A percentile compares a stretch with the other conserved stretches of the same genome.
Evolutionary conservation across 116 monocot genomes (phyloP).

Genomic region (Phalaenopsis hybrid): DNA sequence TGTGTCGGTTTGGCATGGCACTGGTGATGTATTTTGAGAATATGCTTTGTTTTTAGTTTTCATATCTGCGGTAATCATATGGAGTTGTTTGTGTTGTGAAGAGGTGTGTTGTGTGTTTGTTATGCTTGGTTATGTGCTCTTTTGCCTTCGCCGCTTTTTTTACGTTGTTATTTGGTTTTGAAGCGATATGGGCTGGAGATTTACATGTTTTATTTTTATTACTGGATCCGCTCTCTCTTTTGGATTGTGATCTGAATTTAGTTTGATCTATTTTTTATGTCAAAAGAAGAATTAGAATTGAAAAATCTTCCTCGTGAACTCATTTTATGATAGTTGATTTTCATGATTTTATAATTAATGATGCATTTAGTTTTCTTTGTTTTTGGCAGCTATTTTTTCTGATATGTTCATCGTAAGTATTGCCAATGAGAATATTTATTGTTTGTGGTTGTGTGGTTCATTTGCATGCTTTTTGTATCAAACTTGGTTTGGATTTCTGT

Average conservation of each 20-base stretch:
- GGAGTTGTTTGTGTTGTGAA: no score
- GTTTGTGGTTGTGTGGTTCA: no score
- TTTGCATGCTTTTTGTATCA: neutral
- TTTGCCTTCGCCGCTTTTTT: neutral
- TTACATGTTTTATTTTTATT: neutral
- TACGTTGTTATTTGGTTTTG: neutral
- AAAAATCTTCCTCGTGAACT: neutral
- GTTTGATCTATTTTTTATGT: neutral
- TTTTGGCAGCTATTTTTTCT: neutral
- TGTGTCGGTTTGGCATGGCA: no score
- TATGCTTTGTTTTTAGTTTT: no score
- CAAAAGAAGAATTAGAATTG: neutral
- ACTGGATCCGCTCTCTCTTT: neutral
- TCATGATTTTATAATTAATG: neutral
- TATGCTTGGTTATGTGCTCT: no score
- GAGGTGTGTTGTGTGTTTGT: no score
- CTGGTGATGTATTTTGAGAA: no score
- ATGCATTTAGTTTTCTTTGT: neutral
- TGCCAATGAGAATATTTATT: no score
- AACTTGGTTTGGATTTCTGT: neutral
- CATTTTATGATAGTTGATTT: neutral
- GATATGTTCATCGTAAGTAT: neutral
- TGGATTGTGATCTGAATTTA: neutral
- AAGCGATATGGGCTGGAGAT: neutral
- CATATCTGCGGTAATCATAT: no score